Base-by-base conservation (phyloP, 495 filamentous ascomycete genomes). In the Hyaloscypha variabilis region DNA sequence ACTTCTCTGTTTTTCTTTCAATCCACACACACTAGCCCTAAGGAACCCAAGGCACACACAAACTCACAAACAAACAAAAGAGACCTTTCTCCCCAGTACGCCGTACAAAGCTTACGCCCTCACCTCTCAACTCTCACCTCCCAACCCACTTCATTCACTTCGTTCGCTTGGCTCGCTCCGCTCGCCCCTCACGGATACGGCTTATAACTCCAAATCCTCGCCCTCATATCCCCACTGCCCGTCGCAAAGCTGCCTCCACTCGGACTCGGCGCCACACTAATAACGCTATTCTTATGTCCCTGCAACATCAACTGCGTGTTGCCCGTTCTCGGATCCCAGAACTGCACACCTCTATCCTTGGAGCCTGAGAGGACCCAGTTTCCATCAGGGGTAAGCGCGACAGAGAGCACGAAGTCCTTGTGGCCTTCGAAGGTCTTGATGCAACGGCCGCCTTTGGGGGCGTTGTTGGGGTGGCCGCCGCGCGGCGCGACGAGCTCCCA, bases 281-380 rank as follows among this genome's bases (percentile, higher is more conserved):
- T 95, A 63, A 96, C 92, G 31, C 91, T 93, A 78, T 96, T 95
- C 80, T 94, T 94, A 76, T 96, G 93, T 30, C 93, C 92, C 76
- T 96, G 92, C 59, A 96, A 85, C 91, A 94, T 95, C 78, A 96
- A 86, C 75, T 96, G 92, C 6, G 92, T 90, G 72, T 89, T 88
- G 14, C 92, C 93, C 54, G 90, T 95, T 71, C 88, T 85, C 17
- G 93, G 91, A 73, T 96, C 91, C 92, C 92, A 96, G 81, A 96
- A 96, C 75, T 95, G 93, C 23, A 96, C 92, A 46, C 92, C 93
- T 50, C 92, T 82, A 72, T 96, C 92, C 78, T 96, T 95, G 36
- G 91, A 94, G 26, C 92, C 93, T 67, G 91, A 95, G 77, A 96
- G 87, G 23, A 96, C 92, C 92, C 92, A 96, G 66, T 88, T 85